Evolutionary conservation across 805 yeast genomes (phyloP).

Genomic region (Teunomyces panamensis): DNA sequence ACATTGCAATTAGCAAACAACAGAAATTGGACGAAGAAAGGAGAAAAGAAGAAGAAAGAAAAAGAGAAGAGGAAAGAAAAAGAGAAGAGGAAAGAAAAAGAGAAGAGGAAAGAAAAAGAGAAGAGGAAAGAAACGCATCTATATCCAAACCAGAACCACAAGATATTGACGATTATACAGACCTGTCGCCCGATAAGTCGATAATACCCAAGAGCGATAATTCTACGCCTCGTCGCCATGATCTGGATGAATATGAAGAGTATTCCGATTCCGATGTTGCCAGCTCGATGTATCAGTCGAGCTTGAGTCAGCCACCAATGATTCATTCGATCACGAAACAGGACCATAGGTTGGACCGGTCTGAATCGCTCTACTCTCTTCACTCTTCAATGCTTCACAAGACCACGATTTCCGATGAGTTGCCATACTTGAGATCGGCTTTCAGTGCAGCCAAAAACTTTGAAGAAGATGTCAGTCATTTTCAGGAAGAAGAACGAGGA

Average conservation of each 20-base stretch:
- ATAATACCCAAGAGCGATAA: conserved; percentile 1
- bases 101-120: conserved; percentile 2
- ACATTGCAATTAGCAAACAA: conserved; percentile 8
- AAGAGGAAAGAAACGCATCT: background rate
- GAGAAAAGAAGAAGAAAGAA: background rate
- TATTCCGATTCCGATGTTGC: conserved; percentile 27
- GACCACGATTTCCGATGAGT: conserved; percentile 58
- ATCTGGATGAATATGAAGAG: conserved; percentile 18
- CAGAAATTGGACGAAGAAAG: background rate
- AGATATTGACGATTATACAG: conserved; percentile 4
- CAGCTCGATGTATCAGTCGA: conserved; percentile 18
- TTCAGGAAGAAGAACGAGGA: conserved; percentile 15
- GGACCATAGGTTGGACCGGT: conserved; percentile 11
- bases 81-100: conserved; percentile 3
- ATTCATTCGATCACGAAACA: conserved; percentile 39
- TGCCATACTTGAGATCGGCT: conserved; percentile 65
- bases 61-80: conserved; percentile 1
- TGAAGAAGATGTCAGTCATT: conserved; percentile 45
- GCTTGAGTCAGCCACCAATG: conserved; percentile 27
- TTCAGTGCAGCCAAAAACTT: conserved; percentile 60
- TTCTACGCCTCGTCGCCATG: conserved; percentile 4
- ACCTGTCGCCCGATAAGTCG: background rate
- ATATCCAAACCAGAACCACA: background rate
- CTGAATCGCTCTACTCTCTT: conserved; percentile 26
- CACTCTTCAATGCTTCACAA: conserved; percentile 41